phyloP scores from a whole-genome alignment of 2,329 filamentous ascomycete genomes.

The Xylariaceae sp. region DNA sequence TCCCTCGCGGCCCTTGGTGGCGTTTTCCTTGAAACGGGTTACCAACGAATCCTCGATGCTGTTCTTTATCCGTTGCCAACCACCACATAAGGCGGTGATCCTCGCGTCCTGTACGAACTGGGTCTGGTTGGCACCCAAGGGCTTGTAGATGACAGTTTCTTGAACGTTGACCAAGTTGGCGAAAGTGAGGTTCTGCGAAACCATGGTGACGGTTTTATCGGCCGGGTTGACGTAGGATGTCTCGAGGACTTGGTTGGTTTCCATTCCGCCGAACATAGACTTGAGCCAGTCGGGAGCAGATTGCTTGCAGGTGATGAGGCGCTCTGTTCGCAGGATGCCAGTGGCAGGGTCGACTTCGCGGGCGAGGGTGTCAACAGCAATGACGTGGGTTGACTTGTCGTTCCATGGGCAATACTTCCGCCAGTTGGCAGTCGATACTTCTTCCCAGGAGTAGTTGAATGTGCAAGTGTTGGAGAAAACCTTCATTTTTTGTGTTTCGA shows the following conservation, averaged over 20 bases:
- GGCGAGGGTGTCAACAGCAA: slow-evolving; percentile 88
- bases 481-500: slow-evolving; percentile 68
- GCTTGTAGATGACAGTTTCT: slow-evolving; percentile 86
- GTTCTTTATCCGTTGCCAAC: slow-evolving; percentile 96
- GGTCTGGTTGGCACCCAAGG: slow-evolving; percentile 57
- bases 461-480: slow-evolving; percentile 87
- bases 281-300: slow-evolving; percentile 74
- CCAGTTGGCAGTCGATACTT: slow-evolving; percentile 97
- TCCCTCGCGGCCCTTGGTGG: slow-evolving; percentile 82
- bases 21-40: slow-evolving; percentile 87
- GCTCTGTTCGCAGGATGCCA: slow-evolving; percentile 58
- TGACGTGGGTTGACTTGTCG: slow-evolving; percentile 94
- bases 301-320: slow-evolving; percentile 59
- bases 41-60: slow-evolving; percentile 91
- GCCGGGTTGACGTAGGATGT: slow-evolving; percentile 87
- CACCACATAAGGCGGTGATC: slow-evolving; percentile 90
- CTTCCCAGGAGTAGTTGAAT: slow-evolving; percentile 98
- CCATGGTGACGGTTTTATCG: slow-evolving; percentile 89
- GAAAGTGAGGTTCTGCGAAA: slow-evolving; percentile 91
- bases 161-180: slow-evolving; percentile 85
- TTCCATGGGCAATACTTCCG: slow-evolving; percentile 99
- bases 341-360: slow-evolving; percentile 56
- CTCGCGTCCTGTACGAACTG: slow-evolving; percentile 85
- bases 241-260: slow-evolving; percentile 88
- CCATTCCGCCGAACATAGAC: slow-evolving; percentile 71